Percentiles rank a stretch among this genome's conserved stretches.
Conservation (phyloP, 164 flowering plant species). For the Houttuynia cordata region DNA sequence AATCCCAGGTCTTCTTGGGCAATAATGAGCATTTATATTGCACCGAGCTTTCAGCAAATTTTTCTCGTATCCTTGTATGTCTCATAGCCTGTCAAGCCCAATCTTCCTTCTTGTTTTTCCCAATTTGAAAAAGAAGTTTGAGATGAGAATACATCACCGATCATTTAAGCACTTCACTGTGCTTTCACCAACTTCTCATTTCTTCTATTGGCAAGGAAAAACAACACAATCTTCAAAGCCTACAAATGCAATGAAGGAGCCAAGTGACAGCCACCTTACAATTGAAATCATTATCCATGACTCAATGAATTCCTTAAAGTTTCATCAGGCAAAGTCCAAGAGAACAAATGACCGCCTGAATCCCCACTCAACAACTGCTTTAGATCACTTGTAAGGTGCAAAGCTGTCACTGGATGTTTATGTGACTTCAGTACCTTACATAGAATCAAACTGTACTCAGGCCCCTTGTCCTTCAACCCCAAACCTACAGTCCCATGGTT, state of each 20-base stretch:
- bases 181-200: neutral
- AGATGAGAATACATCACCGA: neutral
- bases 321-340: constrained; percentile 88
- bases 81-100: neutral
- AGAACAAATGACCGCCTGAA: constrained; percentile 67
- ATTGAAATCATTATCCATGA: constrained; percentile 30
- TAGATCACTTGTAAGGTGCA: constrained; percentile 61
- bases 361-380: constrained; percentile 94
- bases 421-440: constrained; percentile 80
- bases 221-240: neutral
- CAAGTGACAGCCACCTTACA: neutral
- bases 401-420: constrained; percentile 79
- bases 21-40: neutral
- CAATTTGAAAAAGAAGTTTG: neutral
- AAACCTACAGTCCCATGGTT: constrained; percentile 29
- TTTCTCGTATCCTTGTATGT: neutral
- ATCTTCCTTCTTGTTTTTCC: neutral
- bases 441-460: constrained; percentile 77
- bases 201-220: constrained; percentile 1
- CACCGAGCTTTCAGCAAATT: neutral
- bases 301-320: constrained; percentile 46
- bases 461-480: constrained; percentile 27
- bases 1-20: neutral
- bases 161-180: neutral
- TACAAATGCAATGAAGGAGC: neutral